Percentiles rank a stretch among this genome's conserved stretches.
These are phyloP conservation scores for Diaporthe ampelina DNA, from an alignment of 2,329 filamentous ascomycete genomes.

Conservation along the genomic window DNA sequence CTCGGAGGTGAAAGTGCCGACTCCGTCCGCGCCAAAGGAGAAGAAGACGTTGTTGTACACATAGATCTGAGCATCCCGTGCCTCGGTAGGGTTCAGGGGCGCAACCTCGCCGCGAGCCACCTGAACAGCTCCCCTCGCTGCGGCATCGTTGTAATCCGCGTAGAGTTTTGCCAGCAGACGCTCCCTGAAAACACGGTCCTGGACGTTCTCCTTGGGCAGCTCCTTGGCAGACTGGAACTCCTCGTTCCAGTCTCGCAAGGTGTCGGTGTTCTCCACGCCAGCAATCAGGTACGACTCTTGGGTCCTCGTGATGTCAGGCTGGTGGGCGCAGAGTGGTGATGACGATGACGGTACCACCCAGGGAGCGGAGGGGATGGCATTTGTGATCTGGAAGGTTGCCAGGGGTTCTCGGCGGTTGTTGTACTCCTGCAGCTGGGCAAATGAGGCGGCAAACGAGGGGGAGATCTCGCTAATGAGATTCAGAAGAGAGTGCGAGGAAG, in stretches of 20 bases:
- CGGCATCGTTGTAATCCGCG: conserved; percentile 97
- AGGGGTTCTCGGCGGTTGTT: conserved; percentile 90
- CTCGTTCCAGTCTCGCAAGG: conserved; percentile 97
- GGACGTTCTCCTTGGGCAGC: conserved; percentile 91
- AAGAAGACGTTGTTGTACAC: conserved; percentile 99
- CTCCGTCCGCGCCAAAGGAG: conserved; percentile 96
- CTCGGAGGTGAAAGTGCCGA: conserved; percentile 96
- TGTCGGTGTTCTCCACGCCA: conserved; percentile 94
- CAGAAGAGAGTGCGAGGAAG: conserved; percentile 87
- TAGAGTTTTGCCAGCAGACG: conserved; percentile 95
- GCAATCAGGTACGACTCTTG: conserved; percentile 94
- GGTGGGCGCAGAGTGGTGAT: conserved; percentile 77
- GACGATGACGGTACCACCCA: conserved; percentile 83
- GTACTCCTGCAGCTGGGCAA: conserved; percentile 84
- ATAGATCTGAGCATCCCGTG: conserved; percentile 94
- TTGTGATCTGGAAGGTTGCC: conserved; percentile 95
- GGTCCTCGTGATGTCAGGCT: conserved; percentile 86
- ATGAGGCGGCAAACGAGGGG: conserved; percentile 83
- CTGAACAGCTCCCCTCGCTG: conserved; percentile 89
- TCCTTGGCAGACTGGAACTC: conserved; percentile 98
- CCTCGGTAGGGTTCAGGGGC: conserved; percentile 94
- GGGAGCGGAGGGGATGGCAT: conserved; percentile 90
- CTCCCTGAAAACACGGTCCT: conserved; percentile 96
- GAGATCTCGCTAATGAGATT: conserved; percentile 84
- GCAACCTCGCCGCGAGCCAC: conserved; percentile 94